phyloP scores from a whole-genome alignment of 495 filamentous ascomycete genomes.

The Venustampulla echinocandica region DNA sequence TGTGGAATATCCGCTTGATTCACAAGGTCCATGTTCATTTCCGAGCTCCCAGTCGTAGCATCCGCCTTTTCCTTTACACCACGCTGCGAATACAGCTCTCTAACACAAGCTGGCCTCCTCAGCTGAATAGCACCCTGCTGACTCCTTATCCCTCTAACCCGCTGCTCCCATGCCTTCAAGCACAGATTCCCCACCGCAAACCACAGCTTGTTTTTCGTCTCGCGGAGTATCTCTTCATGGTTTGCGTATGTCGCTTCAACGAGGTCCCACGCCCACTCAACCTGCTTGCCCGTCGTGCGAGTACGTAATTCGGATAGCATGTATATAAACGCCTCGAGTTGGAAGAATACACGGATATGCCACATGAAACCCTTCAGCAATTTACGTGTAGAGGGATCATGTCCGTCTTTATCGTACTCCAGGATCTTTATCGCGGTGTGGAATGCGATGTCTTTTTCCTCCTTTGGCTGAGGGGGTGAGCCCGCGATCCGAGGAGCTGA shows the following conservation, averaged over 20 bases:
- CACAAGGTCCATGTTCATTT: too few species aligned
- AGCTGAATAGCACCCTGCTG: conserved; percentile 6
- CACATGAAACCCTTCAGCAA: conserved; percentile 34
- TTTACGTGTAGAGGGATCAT: conserved; percentile 29
- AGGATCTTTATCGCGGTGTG: conserved; percentile 38
- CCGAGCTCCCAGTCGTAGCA: conserved; percentile 15
- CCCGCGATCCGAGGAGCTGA: too few species aligned
- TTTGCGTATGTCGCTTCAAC: conserved; percentile 30
- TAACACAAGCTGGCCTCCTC: conserved; percentile 11
- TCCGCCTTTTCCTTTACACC: too few species aligned
- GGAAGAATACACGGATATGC: conserved; percentile 40
- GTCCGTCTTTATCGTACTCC: conserved; percentile 31
- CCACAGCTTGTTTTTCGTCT: conserved; percentile 28
- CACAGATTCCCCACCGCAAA: conserved; percentile 29
- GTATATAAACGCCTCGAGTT: conserved; percentile 41
- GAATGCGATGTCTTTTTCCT: conserved; percentile 51
- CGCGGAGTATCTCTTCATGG: conserved; percentile 35
- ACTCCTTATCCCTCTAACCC: conserved; percentile 28
- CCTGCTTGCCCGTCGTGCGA: conserved; percentile 35
- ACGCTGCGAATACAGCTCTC: too few species aligned
- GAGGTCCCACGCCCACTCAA: conserved; percentile 41
- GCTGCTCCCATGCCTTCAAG: conserved; percentile 35
- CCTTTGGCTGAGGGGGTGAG: too few species aligned
- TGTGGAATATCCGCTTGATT: too few species aligned
- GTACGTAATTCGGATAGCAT: conserved; percentile 40